Evolutionary conservation across 169 alveolate genomes (phyloP).

Genomic region (Plasmodium gaboni): DNA sequence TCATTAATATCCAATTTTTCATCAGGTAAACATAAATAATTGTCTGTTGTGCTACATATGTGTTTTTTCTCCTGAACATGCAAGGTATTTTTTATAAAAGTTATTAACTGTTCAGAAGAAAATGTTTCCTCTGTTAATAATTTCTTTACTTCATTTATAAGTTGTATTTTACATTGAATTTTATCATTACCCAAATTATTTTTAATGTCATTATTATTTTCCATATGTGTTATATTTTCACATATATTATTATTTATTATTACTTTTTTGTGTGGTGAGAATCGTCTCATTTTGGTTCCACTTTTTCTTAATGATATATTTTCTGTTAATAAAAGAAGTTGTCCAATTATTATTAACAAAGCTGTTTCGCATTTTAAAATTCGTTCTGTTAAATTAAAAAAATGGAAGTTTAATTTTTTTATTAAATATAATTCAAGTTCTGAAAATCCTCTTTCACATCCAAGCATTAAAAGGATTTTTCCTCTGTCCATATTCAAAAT

Average conservation of each 20-base stretch:
- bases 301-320: conserved; percentile 38
- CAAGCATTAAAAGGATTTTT: conserved; percentile 69
- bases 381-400: conserved; percentile 60
- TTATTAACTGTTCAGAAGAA: conserved; percentile 26
- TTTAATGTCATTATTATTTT: not conserved
- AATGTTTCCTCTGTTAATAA: conserved; percentile 11
- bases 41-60: not conserved
- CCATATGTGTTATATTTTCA: not conserved
- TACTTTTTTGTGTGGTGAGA: not conserved
- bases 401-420: conserved; percentile 40
- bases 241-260: not conserved
- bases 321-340: conserved; percentile 65
- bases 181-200: not conserved
- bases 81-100: conserved; percentile 12
- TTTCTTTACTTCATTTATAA: conserved; percentile 26
- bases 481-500: conserved; percentile 47
- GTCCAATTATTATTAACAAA: conserved; percentile 49
- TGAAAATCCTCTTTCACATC: conserved; percentile 75
- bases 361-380: conserved; percentile 76
- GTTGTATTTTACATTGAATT: conserved; percentile 8
- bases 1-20: conserved; percentile 6
- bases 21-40: not conserved
- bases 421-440: conserved; percentile 69
- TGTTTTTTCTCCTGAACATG: not conserved
- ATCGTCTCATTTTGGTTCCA: conserved; percentile 60